Evolutionary conservation across 176 grass and related monocot species (phyloP), one percentile per base, ranked within the genome.

Genomic region (Pontederia crassipes): DNA sequence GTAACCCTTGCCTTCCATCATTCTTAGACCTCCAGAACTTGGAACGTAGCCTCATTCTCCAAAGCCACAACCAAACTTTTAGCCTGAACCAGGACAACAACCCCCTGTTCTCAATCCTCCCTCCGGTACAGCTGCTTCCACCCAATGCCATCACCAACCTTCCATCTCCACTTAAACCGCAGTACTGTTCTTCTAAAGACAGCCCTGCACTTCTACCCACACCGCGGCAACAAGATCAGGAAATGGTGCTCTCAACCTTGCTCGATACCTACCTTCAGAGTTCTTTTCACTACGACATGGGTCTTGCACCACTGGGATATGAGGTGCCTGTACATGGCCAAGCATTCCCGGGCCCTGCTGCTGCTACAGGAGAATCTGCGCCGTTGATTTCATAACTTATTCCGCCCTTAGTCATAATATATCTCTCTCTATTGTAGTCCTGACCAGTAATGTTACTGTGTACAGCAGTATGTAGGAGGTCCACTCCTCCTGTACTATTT

Each of bases 231-330:
- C 52, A 48, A 12, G 53, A 57, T 35, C 29, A 35, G 28, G 66
- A 69, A 16, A 17, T 7, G 3, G 54, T 32, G 4, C 17, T 9
- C 9, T 12, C 79, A 51, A 75, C 49, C 59, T 89, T 82, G 90
- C 48, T 95, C 49, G 90, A 90, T 17, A 77, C 51, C 26, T 84
- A 79, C 66, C 64, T 87, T 27, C 80, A 86, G 72, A 66, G 68
- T 61, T 65, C 83, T 18, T 60, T 84, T 60, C 52, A 84, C 47
- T 84, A 86, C 75, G 86, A 84, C 75, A 35, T 74, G 61, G 81
- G 60, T 59, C 79, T 72, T 69, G 15, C 71, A 52, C 66, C 32
- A 11, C 32, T 46, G 11, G 52, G 53, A 35, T 35, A 35, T 35
- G 29, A 35, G 29, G 29, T 4, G 29, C 29, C 29, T 35, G 29